phyloP scores from a whole-genome alignment of 1,284 basidiomycete species.

The Fistulina hepatica region DNA sequence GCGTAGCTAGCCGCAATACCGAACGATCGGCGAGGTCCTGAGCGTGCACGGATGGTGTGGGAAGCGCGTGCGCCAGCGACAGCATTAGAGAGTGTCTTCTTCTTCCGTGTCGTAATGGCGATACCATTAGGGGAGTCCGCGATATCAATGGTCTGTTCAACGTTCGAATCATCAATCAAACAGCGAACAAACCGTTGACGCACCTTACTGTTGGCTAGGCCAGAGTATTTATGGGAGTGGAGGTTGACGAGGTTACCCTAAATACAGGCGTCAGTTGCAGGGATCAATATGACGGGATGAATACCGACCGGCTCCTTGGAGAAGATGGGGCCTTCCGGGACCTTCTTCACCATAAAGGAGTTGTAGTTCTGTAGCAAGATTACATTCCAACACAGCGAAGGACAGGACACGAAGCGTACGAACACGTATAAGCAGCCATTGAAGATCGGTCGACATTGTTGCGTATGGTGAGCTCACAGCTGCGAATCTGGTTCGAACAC shows the following conservation, averaged over 20 bases:
- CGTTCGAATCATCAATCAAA: background rate
- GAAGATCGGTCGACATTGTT: conserved; percentile 74
- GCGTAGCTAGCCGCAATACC: conserved; percentile 55
- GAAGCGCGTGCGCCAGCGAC: conserved; percentile 40
- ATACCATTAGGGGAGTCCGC: conserved; percentile 49
- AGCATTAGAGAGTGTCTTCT: conserved; percentile 45
- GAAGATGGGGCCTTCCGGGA: conserved; percentile 63
- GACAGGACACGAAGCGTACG: conserved; percentile 23
- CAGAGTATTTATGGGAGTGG: conserved; percentile 85
- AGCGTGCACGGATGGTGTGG: conserved; percentile 54
- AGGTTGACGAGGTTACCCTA: conserved; percentile 81
- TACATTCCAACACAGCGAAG: conserved; percentile 9
- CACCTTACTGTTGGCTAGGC: conserved; percentile 76
- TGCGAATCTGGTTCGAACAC: too few relatives aligned
- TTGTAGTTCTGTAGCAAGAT: conserved; percentile 54
- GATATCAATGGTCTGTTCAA: conserved; percentile 55
- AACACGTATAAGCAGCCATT: conserved; percentile 86
- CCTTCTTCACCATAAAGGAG: conserved; percentile 75
- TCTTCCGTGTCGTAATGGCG: conserved; percentile 60
- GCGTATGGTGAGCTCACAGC: too few relatives aligned
- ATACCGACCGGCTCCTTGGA: conserved; percentile 72
- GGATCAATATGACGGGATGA: background rate
- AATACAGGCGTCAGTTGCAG: background rate
- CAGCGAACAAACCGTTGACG: conserved; percentile 9
- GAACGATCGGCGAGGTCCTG: conserved; percentile 64